Conservation (phyloP, 1,139 yeast genomes). For the Lodderomyces oxycetoniae region DNA sequence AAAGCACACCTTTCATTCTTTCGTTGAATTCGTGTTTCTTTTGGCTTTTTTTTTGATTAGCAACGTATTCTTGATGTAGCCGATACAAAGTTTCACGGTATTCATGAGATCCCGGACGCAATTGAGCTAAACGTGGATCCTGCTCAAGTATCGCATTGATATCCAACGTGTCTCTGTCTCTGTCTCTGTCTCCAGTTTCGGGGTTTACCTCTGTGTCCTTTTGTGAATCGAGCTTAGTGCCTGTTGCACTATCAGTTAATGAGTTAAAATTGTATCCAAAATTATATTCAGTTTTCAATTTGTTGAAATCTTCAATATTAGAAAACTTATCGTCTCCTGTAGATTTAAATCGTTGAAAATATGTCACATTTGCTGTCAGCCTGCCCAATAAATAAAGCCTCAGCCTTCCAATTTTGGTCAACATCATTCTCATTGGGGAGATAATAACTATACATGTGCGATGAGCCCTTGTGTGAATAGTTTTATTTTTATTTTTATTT, state of each 20-base stretch:
- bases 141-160: conserved; percentile 24
- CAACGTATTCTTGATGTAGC: conserved; percentile 27
- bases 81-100: conserved; percentile 31
- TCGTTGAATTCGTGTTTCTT: conserved; percentile 28
- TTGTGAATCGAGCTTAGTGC: neutral
- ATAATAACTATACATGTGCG: no score
- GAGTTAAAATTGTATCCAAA: conserved; percentile 31
- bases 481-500: no score
- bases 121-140: conserved; percentile 32
- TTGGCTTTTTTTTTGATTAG: conserved; percentile 20
- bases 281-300: conserved; percentile 30
- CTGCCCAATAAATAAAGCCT: neutral
- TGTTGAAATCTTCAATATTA: conserved; percentile 38
- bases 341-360: conserved; percentile 3
- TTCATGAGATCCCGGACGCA: conserved; percentile 35
- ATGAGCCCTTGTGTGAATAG: no score
- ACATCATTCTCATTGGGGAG: conserved; percentile 1
- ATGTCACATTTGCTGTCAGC: neutral
- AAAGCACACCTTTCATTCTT: conserved; percentile 31
- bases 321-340: conserved; percentile 15
- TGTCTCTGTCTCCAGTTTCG: conserved; percentile 5
- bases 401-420: neutral
- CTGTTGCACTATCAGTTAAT: conserved; percentile 9
- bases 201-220: conserved; percentile 13
- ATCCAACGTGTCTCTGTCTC: conserved; percentile 16